Base-by-base conservation (phyloP, 1,139 yeast species). In the Yamadazyma atlantica region DNA sequence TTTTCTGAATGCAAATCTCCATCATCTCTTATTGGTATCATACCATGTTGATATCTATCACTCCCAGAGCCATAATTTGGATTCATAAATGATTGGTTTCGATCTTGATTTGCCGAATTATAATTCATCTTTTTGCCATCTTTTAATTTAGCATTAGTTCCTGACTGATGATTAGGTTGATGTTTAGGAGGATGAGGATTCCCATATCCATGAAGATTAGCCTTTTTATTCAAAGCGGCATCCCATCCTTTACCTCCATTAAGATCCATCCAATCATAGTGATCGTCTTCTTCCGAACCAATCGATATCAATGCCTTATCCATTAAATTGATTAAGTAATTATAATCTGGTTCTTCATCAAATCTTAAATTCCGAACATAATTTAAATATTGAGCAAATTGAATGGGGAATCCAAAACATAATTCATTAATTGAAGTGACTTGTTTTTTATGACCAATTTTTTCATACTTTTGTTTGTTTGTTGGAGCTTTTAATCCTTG, bases 231-330 rank as follows among this genome's bases (percentile, higher is more conserved):
- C 46, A 84, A 77, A 4, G 85, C 68, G 19, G 85, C 78, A 62
- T 85, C 94, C 92, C 92, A 85, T 29, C 94, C 94, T 55, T 78
- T 76, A 37, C 94, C 94, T 33, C 82, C 82, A 53, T 85, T 85
- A 49, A 85, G 64, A 50, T 81, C 82, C 90, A 84, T 83, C 94
- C 94, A 85, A 57, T 85, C 94, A 53, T 82, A 85, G 53, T 82
- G 83, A 13, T 81, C 85, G 57, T 82, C 89, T 28, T 75, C 80
- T 39, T 48, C 47, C 5, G 40, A 37, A 29, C 49, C 50, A 17
- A 65, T 57, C 2, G 67, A 58, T 8, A 54, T 46, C 43, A 67
- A 52, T 3, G 73, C 74, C 44, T 66, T 67, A 46, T 69, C 73
- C 75, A 70, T 69, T 29, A 71, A 55, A 22, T 59, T 57, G 9